Base-by-base conservation (phyloP, 139 green algal species). In the Haematococcus sp. region DNA sequence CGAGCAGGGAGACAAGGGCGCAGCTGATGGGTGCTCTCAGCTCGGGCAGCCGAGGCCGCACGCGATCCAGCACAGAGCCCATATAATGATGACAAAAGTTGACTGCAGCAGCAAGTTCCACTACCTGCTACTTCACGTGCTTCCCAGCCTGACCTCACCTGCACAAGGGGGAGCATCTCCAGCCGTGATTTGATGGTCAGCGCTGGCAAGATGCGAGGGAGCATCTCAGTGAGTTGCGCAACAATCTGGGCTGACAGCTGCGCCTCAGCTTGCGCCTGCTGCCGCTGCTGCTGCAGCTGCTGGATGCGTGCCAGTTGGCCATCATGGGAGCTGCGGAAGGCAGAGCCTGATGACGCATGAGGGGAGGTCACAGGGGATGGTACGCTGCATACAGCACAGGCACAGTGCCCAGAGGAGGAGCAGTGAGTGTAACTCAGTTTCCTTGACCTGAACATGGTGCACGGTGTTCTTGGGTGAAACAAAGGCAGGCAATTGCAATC, bases 141-240 rank as follows among this genome's bases (percentile, higher is more conserved):
- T 11, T 9, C 40, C 9, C 40, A 40, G 17, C 20, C 46, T 2
- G 33, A 11, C 22, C 73, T 35, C 69, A 84, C 78, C 78, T 77
- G 67, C 46, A 84, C 28, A 52, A 83, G 35, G 25, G 77, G 77
- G 58, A 83, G 59, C 32, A 70, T 72, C 35, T 83, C 77, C 34
- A 79, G 34, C 2, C 78, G 44, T 11, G 68, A 69, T 70, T 78
- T 84, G 44, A 80, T 67, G 23, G 71, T 84, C 0, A 84, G 63
- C 46, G 46, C 71, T 9, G 74, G 74, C 56, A 81, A 3, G 34
- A 84, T 68, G 27, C 58, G 55, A 3, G 79, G 79, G 52, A 84
- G 73, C 63, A 66, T n/a, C 40, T 78, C 70, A 20, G 63, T 49
- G 43, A 84, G 33, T 22, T 40, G 52, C 1, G 28, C 44, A 70